phyloP scores from a whole-genome alignment of 2,329 filamentous ascomycete species.

The Colletotrichum orbiculare region DNA sequence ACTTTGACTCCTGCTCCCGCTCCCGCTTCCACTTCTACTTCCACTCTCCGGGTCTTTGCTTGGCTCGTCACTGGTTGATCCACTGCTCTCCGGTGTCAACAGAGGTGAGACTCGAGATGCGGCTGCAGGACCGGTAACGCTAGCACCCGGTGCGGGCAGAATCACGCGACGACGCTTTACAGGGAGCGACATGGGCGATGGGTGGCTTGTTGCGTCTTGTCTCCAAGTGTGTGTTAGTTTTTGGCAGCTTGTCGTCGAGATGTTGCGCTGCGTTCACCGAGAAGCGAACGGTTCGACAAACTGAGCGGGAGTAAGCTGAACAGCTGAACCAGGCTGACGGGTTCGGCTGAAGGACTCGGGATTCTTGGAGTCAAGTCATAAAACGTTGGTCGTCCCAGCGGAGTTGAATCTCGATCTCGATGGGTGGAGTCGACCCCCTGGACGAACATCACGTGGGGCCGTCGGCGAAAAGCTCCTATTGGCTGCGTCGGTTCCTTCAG shows the following conservation, averaged over 20 bases:
- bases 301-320: too few relatives aligned
- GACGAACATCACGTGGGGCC: constrained; percentile 7
- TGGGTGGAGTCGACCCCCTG: background rate
- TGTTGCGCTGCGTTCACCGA: too few relatives aligned
- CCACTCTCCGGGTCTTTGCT: too few relatives aligned
- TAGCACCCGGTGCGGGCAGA: constrained; percentile 25
- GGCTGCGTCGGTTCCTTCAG: background rate
- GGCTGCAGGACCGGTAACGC: background rate
- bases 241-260: too few relatives aligned
- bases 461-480: constrained; percentile 10
- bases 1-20: constrained; percentile 21
- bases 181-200: constrained; percentile 25
- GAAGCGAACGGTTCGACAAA: too few relatives aligned
- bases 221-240: background rate
- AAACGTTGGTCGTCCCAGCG: background rate
- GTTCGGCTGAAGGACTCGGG: too few relatives aligned
- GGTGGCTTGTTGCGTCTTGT: background rate
- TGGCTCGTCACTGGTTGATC: background rate
- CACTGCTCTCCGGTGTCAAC: background rate
- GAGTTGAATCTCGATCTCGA: constrained; percentile 1
- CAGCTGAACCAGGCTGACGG: too few relatives aligned
- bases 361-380: too few relatives aligned
- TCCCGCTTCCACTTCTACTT: background rate
- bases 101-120: too few relatives aligned
- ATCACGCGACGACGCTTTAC: constrained; percentile 32